Evolutionary conservation across 1,139 yeast species (phyloP), one percentile per base, ranked within the genome.

Genomic region (Petasospora fabianii): DNA sequence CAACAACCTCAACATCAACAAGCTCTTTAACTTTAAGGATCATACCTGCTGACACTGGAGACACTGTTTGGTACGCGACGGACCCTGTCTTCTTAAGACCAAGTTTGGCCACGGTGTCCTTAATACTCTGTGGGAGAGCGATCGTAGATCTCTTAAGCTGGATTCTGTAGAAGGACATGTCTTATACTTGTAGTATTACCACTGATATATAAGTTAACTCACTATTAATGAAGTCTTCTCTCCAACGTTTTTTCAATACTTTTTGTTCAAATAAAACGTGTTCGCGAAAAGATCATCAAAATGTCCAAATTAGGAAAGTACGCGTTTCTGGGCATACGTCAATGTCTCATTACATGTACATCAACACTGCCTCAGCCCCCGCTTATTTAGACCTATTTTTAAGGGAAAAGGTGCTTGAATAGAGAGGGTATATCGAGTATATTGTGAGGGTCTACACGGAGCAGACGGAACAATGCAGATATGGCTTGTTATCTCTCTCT

Each of bases 11-110:
- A 22, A 92, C 94, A 42, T 75, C 75, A n/a, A 92, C 92, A 42
- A 92, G 69, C 61, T 92, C 97, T 62, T 92, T 92, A 40, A 92
- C 86, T 44, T 75, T 71, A 35, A 87, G 77, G 44, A 92, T 73
- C 66, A 83, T 81, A 59, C 95, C 96, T 6, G 97, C 97, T 42
- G 84, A 75, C 28, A 83, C 75, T 16, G 94, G 88, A 18, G 83
- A 73, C 10, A 86, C 88, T 35, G 68, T 67, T 54, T 81, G 88
- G 64, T 83, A 90, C 6, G 80, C 81, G 1, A 81, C 75, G 33
- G 82, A 80, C 41, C 88, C 84, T 54, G 94, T 77, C 56, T 74
- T 80, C 41, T 71, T 74, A 43, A 92, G 76, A 0, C 97, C 97
- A 46, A 92, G 69, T 4, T 87, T 75, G 43, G 71, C 65, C 34